Percentiles rank a stretch among this genome's conserved stretches.
Evolutionary conservation across 805 yeast species (phyloP).

Genomic region (Yarrowia sp.): DNA sequence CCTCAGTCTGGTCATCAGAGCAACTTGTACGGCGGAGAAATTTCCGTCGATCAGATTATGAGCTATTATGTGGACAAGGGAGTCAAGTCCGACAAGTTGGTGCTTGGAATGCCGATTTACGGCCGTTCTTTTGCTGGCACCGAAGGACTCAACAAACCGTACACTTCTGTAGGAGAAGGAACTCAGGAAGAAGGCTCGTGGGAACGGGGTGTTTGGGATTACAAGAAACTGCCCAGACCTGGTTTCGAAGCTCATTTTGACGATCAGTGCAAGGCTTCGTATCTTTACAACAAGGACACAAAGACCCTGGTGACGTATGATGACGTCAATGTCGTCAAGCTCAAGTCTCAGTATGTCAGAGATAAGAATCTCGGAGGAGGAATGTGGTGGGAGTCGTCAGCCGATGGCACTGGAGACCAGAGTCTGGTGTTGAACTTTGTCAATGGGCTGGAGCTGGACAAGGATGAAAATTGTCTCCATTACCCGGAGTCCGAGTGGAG

Average conservation of each 20-base stretch:
- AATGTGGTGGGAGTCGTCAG: conserved; percentile 95
- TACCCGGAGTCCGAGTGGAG: conserved; percentile 39
- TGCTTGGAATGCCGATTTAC: conserved; percentile 87
- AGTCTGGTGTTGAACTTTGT: conserved; percentile 45
- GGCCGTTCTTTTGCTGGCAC: conserved; percentile 65
- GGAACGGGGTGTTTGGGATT: conserved; percentile 62
- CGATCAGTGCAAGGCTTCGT: conserved; percentile 59
- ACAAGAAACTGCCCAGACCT: conserved; percentile 60
- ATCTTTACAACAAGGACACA: conserved; percentile 54
- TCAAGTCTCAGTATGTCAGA: conserved; percentile 67
- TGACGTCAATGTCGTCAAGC: conserved; percentile 57
- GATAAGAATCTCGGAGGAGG: conserved; percentile 72
- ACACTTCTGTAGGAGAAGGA: conserved; percentile 54
- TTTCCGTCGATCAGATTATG: conserved; percentile 61
- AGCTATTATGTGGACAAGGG: conserved; percentile 54
- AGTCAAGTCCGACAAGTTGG: conserved; percentile 59
- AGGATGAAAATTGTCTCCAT: conserved; percentile 37
- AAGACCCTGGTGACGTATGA: conserved; percentile 68
- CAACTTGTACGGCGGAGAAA: conserved; percentile 61
- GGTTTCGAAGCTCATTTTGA: conserved; percentile 61
- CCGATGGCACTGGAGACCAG: conserved; percentile 9
- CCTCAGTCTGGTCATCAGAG: conserved; percentile 68
- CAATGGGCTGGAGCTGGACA: conserved; percentile 36
- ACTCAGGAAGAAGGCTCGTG: conserved; percentile 48
- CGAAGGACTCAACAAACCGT: conserved; percentile 54